Evolutionary conservation across 1,139 yeast genomes (phyloP), one percentile per base, ranked within the genome.

Genomic region (Geotrichum carabidarum): DNA sequence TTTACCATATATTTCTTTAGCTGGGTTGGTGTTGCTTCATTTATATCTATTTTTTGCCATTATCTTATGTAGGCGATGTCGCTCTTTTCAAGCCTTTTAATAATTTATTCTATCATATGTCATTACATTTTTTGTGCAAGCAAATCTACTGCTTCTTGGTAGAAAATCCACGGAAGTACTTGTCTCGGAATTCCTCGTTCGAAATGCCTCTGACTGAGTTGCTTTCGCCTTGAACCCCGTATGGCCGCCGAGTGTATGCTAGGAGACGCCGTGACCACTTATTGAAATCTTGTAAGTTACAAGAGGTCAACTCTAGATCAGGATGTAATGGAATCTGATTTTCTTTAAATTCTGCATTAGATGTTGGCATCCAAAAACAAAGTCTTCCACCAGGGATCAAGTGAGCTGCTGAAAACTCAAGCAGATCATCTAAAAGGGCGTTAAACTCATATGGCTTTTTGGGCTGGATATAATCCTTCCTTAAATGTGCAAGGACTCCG

Each of bases 341-440:
- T 57, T 83, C 83, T 12, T 74, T 69, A 61, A 82, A 83, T 60
- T 88, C 95, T 62, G 88, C 96, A 66, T 90, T 90, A 1, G 97
- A 95, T 0, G 95, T 86, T 0, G 99, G 99, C 95, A 93, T 88
- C 99, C 99, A 93, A 68, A 90, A 91, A 27, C 95, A 88, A 40
- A 93, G 74, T 59, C 98, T 74, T 0, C 97, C 96, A 9, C 79
- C 80, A 1, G 82, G 73, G 0, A 86, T 87, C 55, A 93, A 74
- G 63, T 93, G 79, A 8, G 76, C 74, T 1, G 93, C 81, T 0
- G 96, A 80, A 74, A 86, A 93, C 30, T 74, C 70, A 43, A 93
- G 74, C 51, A 94, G 73, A 67, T 91, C 97, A 62, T 84, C 86
- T 47, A 94, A 73, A 61, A 93, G 72, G 47, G 82, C 75, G 58